Conservation (phyloP, 164 flowering plant species). For the Warburgia ugandensis region DNA sequence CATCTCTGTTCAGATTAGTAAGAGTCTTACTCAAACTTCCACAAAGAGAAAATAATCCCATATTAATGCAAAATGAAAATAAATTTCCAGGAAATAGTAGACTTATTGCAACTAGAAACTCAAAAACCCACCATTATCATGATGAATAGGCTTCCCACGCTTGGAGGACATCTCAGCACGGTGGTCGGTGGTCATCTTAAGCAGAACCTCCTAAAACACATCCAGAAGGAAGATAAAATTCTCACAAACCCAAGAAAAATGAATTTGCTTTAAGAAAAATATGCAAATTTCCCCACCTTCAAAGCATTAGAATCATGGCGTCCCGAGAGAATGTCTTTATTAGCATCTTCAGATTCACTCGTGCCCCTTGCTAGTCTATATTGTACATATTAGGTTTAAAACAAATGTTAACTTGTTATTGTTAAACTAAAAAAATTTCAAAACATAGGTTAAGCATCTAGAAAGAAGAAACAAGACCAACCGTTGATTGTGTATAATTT, state of each 20-base stretch:
- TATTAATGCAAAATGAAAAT: too few species aligned
- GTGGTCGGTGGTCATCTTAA: constrained; percentile 79
- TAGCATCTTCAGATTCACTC: constrained; percentile 31
- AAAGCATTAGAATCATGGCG: constrained; percentile 69
- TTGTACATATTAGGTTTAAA: too few species aligned
- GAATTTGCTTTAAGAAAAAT: neutral
- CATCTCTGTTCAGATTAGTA: too few species aligned
- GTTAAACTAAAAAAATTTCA: too few species aligned
- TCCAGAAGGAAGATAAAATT: neutral
- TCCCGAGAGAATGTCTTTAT: constrained; percentile 54
- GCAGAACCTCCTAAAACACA: constrained; percentile 58
- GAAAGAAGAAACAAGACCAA: constrained; percentile 16
- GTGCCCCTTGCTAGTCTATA: constrained; percentile 45
- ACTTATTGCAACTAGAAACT: neutral
- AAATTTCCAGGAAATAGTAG: neutral
- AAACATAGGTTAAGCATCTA: too few species aligned
- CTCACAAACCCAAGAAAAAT: too few species aligned
- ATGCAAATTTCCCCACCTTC: constrained; percentile 41
- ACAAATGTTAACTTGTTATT: too few species aligned
- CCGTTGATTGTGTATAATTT: constrained; percentile 68
- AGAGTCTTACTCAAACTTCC: too few species aligned
- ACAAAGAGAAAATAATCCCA: too few species aligned
- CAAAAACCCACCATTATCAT: constrained; percentile 46
- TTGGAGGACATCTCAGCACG: constrained; percentile 77
- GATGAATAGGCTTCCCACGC: constrained; percentile 44